These are phyloP conservation scores for Crucihimalaya himalaica DNA, from an alignment of 345 rosid genomes.

Conservation along the genomic window DNA sequence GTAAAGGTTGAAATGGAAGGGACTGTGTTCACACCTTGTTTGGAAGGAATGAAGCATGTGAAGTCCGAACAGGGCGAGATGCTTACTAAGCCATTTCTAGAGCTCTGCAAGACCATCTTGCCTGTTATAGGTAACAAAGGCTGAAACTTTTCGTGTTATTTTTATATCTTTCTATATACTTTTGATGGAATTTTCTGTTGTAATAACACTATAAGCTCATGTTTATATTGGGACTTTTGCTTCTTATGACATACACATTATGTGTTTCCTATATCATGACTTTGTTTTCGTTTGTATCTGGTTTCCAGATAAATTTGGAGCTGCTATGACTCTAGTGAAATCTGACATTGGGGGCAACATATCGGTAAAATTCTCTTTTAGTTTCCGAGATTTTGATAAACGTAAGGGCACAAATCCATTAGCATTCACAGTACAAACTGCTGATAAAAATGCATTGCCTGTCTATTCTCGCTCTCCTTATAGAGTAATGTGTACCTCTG, in stretches of 20 bases:
- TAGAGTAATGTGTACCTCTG: slow-evolving; percentile 6
- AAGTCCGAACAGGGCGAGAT: slow-evolving; percentile 72
- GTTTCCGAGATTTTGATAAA: neutral
- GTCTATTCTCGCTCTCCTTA: neutral
- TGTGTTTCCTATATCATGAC: slow-evolving; percentile 13
- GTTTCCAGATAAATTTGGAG: slow-evolving; percentile 82
- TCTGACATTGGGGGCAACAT: slow-evolving; percentile 89
- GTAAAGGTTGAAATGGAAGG: slow-evolving; percentile 55
- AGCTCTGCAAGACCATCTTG: slow-evolving; percentile 79
- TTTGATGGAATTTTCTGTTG: neutral
- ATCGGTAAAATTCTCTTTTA: slow-evolving; percentile 49
- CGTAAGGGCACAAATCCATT: slow-evolving; percentile 1
- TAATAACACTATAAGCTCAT: neutral
- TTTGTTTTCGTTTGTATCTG: slow-evolving; percentile 6
- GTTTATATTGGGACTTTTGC: neutral
- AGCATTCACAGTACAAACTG: neutral
- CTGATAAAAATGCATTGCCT: neutral
- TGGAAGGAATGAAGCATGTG: slow-evolving; percentile 89
- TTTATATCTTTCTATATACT: neutral
- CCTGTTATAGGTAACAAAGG: slow-evolving; percentile 67
- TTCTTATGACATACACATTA: neutral
- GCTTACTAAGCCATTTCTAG: slow-evolving; percentile 82
- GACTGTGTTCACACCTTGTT: slow-evolving; percentile 73
- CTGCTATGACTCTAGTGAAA: slow-evolving; percentile 89
- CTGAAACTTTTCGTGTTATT: neutral